phyloP scores from a whole-genome alignment of 257 asterid genomes.

The Nicotiana tomentosiformis region DNA sequence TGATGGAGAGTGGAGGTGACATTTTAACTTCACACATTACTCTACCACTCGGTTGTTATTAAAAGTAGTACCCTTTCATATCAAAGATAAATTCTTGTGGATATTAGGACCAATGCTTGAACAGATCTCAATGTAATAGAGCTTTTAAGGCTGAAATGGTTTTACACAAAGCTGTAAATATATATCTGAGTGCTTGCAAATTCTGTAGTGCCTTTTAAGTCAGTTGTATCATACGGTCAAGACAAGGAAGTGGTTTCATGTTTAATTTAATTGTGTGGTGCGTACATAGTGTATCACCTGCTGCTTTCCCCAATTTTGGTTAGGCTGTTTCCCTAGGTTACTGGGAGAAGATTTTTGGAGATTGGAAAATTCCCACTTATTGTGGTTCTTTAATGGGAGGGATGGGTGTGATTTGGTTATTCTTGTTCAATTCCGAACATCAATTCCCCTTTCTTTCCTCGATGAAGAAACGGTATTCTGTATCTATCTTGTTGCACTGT shows the following conservation, averaged over 20 bases:
- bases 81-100: neutral
- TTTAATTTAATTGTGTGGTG: too few relatives aligned
- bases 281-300: neutral
- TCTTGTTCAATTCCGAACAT: neutral
- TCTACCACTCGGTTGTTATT: too few relatives aligned
- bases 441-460: neutral
- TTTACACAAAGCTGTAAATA: neutral
- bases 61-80: neutral
- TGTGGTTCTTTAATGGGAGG: neutral
- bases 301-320: neutral
- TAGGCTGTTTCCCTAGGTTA: neutral
- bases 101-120: neutral
- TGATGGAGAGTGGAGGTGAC: slow-evolving; percentile 90
- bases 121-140: neutral
- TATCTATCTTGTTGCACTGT: neutral
- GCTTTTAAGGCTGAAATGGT: neutral
- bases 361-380: neutral
- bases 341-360: neutral
- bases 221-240: neutral
- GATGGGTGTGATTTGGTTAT: neutral
- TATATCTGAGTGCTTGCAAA: neutral
- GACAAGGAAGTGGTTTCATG: neutral
- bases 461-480: neutral
- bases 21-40: neutral
- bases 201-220: neutral